These are phyloP conservation scores for Allium fistulosum DNA, from an alignment of 106 monocot species.

Conservation along the genomic window DNA sequence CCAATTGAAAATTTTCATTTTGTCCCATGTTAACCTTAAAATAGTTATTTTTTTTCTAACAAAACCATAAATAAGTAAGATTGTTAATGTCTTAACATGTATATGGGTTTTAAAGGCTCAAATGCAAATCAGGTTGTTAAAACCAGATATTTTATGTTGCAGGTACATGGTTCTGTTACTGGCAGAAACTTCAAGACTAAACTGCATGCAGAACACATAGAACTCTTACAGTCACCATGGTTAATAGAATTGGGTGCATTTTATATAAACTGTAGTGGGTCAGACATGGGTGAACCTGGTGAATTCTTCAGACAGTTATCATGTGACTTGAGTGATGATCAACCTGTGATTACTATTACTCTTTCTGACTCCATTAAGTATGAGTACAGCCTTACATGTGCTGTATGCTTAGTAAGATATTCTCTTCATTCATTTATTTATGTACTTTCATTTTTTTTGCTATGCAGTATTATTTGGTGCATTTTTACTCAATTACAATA, in stretches of 20 bases:
- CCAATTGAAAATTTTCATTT: too few species aligned
- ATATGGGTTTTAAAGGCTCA: too few species aligned
- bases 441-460: neutral
- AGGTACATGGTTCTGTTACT: constrained; percentile 75
- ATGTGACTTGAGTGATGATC: constrained; percentile 41
- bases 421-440: neutral
- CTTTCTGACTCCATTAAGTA: constrained; percentile 51
- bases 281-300: constrained; percentile 45
- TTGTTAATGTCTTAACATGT: too few species aligned
- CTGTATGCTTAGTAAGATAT: constrained; percentile 67
- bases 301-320: constrained; percentile 55
- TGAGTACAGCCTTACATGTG: constrained; percentile 66
- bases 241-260: constrained; percentile 77
- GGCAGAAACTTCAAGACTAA: constrained; percentile 67
- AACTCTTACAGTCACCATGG: constrained; percentile 82
- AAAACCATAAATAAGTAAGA: too few species aligned
- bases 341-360: constrained; percentile 49
- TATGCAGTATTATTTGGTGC: neutral
- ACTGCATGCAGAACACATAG: constrained; percentile 47
- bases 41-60: too few species aligned
- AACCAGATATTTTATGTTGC: constrained; percentile 1
- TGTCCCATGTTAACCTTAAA: too few species aligned
- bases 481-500: neutral
- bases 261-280: constrained; percentile 47
- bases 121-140: too few species aligned